Evolutionary conservation across 1,284 basidiomycete species (phyloP), one percentile per base, ranked within the genome.

Genomic region (Melampsora abietis-canadensis): DNA sequence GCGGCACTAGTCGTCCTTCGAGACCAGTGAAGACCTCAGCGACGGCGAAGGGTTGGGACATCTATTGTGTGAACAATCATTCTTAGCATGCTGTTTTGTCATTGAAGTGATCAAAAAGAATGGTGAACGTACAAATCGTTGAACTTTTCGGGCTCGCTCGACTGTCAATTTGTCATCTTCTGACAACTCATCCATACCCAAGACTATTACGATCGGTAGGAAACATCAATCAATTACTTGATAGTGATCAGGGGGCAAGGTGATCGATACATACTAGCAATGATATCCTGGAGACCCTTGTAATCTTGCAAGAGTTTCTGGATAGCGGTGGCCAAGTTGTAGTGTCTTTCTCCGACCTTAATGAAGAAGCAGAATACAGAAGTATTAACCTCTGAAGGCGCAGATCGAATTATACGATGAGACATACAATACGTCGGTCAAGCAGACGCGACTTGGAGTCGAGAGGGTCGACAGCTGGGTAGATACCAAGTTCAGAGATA

Each of bases 391-490:
- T 44, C 17, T 14, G 17, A 44, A 44, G 44, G 15, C 15, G 15
- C 14, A 30, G 27, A 30, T 27, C 24, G 48, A 4, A 61, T 2
- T 21, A 46, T 21, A 46, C 6, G 30, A 1, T 15, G 34, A 8
- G 24, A 75, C 72, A 34, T 21, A 75, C 94, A 79, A 98, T 92
- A 88, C 94, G 92, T 80, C 95, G 95, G 86, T 98, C 95, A 80
- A 98, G 87, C 94, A 98, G 98, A 85, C 95, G 93, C 15, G 94
- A 97, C 86, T 98, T 97, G 79, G 95, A 98, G 86, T 98, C 95
- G 77, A 98, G 89, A 78, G 95, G 95, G 85, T 98, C 95, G 83
- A 98, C 95, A 80, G 95, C 95, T 78, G 95, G 95, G 87, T 98
- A 98, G 85, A 98, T 98, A 91, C 95, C 95, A 79, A 98, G 89